Base-by-base conservation (phyloP, 2,329 filamentous ascomycete species). In the Sclerotinia glacialis region DNA sequence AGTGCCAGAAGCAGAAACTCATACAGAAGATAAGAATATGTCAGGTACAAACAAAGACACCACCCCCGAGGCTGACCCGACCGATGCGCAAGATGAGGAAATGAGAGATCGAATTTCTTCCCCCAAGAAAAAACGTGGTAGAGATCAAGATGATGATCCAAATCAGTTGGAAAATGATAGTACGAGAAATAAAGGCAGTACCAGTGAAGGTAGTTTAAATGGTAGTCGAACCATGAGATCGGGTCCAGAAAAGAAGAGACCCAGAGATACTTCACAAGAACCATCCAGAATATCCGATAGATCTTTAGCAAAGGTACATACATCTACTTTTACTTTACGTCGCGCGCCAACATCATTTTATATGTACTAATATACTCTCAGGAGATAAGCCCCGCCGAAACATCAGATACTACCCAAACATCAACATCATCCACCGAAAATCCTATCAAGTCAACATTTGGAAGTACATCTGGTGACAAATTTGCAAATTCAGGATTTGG, bases 401-500 rank as follows among this genome's bases (percentile, higher is more conserved):
- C 54, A 23, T 56, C 52, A 55, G 63, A 67, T 34, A 61, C 37
- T 8, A 54, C 64, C 31, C 42, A 69, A 55, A 60, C 69, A 37
- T 54, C 56, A 8, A 60, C 47, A 53, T 49, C 62, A 47, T 64
- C 66, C 42, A 49, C 69, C 47, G 68, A 71, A 31, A 50, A 69
- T 47, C 47, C 70, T 12, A 52, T 68, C 58, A 70, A 68, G 50
- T 26, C 69, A 44, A 68, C 63, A 23, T 71, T 71, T 66, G 72
- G 71, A 16, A 67, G 64, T 52, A 66, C 56, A 9, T 71, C 59
- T 68, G 70, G 67, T 68, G 68, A 75, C 70, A 73, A 76, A 77
- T 93, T 93, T 76, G 86, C 86, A 28, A 82, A 82, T 58, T 93
- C 90, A 3, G 85, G 84, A 23, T 87, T 93, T 74, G 85, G 88